Conservation (phyloP, 169 alveolate species). For the Eimeria acervulina region DNA sequence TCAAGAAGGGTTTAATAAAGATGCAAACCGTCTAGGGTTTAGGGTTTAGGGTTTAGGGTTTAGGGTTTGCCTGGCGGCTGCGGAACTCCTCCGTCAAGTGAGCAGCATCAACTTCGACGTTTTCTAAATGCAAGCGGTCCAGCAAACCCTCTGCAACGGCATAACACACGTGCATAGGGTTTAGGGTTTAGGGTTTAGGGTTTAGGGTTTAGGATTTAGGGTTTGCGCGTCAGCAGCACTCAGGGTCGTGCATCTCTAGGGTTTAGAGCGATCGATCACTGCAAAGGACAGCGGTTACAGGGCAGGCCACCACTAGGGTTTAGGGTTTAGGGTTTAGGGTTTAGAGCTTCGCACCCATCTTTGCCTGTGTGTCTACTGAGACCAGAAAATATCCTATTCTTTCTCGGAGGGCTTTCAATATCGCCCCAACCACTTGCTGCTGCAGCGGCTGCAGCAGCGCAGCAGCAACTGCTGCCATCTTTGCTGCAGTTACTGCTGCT, state of each 20-base stretch:
- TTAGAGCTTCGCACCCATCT: constrained; percentile 34
- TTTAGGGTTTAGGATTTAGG: constrained; percentile 12
- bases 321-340: constrained; percentile 43
- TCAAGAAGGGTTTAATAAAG: not conserved
- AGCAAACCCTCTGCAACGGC: constrained; percentile 60
- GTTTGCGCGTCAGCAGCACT: not conserved
- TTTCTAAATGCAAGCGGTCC: constrained; percentile 58
- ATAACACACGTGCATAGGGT: not conserved
- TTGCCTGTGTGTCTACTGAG: constrained; percentile 59
- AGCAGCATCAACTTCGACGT: constrained; percentile 41
- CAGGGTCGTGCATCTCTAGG: not conserved
- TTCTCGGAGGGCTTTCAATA: constrained; percentile 19
- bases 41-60: constrained; percentile 68
- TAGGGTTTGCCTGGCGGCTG: constrained; percentile 56
- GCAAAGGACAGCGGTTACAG: not conserved
- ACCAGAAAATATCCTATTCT: constrained; percentile 17
- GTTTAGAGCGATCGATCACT: not conserved
- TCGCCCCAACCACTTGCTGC: constrained; percentile 49
- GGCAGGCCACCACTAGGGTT: not conserved
- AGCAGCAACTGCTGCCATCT: constrained; percentile 63
- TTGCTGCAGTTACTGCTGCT: constrained; percentile 65
- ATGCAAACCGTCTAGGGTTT: constrained; percentile 17
- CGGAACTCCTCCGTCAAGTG: constrained; percentile 31
- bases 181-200: constrained; percentile 47
- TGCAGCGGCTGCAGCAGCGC: constrained; percentile 70